These are phyloP conservation scores for Asterophora lycoperdoides DNA, from an alignment of 768 basidiomycete genomes.

Conservation along the genomic window DNA sequence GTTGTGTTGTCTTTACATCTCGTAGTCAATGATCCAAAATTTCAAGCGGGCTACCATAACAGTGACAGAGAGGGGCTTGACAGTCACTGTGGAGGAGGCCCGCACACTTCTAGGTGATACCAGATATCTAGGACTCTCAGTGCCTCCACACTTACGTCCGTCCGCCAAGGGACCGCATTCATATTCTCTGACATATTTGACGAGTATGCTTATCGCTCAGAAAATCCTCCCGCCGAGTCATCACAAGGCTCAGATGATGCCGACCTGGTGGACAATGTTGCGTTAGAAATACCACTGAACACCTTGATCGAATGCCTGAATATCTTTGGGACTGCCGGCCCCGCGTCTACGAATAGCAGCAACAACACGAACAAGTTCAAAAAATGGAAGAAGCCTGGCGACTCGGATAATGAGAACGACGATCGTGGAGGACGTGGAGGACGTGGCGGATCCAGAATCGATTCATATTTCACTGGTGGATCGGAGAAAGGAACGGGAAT, in stretches of 20 bases:
- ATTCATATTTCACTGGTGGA: conserved; percentile 51
- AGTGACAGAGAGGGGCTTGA: conserved; percentile 65
- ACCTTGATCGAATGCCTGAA: conserved; percentile 88
- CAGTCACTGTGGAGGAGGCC: conserved; percentile 82
- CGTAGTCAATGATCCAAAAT: background rate
- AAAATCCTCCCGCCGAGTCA: conserved; percentile 21
- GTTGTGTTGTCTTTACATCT: conserved; percentile 20
- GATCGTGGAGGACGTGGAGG: conserved; percentile 33
- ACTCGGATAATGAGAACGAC: conserved; percentile 39
- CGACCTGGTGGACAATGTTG: conserved; percentile 31
- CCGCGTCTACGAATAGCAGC: conserved; percentile 27
- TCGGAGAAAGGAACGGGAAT: conserved; percentile 73
- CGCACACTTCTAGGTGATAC: conserved; percentile 67
- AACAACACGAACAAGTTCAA: conserved; percentile 34
- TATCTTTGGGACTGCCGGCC: conserved; percentile 82
- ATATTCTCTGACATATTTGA: conserved; percentile 77
- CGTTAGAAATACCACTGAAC: conserved; percentile 81
- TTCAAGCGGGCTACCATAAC: conserved; percentile 69
- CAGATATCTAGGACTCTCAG: background rate
- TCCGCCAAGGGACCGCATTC: conserved; percentile 71
- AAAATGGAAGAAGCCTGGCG: conserved; percentile 45
- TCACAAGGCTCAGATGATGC: conserved; percentile 26
- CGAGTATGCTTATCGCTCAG: conserved; percentile 63
- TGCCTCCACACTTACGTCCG: background rate
- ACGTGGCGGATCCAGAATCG: conserved; percentile 35